Conservation (phyloP, 768 basidiomycete species). For the Guyanaporus albipodus region DNA sequence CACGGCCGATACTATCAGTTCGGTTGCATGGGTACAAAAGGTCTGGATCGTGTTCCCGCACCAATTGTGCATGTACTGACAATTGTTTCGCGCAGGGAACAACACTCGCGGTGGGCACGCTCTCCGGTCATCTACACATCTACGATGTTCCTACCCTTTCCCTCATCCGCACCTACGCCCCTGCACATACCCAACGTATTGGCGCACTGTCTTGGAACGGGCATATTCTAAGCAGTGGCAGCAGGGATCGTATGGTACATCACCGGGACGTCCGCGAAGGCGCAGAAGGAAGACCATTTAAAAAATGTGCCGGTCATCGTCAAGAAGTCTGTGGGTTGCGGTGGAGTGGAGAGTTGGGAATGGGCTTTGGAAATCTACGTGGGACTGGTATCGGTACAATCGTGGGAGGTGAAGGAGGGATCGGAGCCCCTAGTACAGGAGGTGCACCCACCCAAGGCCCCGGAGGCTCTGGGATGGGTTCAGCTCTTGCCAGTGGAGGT, state of each 20-base stretch:
- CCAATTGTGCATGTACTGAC: background rate
- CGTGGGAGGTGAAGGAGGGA: constrained; percentile 28
- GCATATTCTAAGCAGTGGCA: constrained; percentile 83
- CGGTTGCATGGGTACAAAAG: constrained; percentile 90
- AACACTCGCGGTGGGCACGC: constrained; percentile 88
- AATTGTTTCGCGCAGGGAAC: constrained; percentile 49
- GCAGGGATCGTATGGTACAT: constrained; percentile 84
- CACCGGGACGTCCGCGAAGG: constrained; percentile 87
- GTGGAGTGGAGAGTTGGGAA: constrained; percentile 57
- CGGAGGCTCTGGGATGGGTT: constrained; percentile 35
- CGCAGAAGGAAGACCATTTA: constrained; percentile 58
- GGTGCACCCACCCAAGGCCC: constrained; percentile 27
- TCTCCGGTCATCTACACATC: constrained; percentile 85
- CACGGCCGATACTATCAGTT: constrained; percentile 71
- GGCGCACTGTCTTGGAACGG: constrained; percentile 95
- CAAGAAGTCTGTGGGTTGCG: constrained; percentile 97
- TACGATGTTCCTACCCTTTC: constrained; percentile 84
- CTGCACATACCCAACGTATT: constrained; percentile 85
- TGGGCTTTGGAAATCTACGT: constrained; percentile 24
- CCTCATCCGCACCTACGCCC: constrained; percentile 74
- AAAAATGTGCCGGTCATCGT: constrained; percentile 66
- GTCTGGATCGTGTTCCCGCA: constrained; percentile 22
- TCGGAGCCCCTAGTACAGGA: constrained; percentile 18
- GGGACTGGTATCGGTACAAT: constrained; percentile 9
- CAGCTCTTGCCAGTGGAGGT: constrained; percentile 85